Percentiles rank a stretch among this genome's conserved stretches.
These are phyloP conservation scores for Aspergillus latus DNA, from an alignment of 2,329 filamentous ascomycete genomes.

Conservation along the genomic window DNA sequence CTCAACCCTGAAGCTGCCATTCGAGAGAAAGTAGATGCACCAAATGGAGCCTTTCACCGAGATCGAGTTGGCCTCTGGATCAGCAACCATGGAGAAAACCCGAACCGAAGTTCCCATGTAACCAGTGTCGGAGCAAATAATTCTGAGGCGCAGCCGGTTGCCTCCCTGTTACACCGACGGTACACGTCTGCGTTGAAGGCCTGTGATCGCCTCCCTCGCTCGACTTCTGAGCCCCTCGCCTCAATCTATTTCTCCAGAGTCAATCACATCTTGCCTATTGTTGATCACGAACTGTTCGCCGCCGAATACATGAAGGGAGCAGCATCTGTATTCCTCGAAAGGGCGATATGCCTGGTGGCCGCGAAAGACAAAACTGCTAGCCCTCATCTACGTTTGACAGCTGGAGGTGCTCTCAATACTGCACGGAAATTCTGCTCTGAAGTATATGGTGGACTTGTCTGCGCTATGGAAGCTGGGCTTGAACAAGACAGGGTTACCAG, in stretches of 20 bases:
- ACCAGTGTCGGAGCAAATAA: background rate
- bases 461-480: conserved; percentile 39
- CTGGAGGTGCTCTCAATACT: conserved; percentile 32
- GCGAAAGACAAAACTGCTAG: conserved; percentile 38
- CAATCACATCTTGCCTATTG: conserved; percentile 40
- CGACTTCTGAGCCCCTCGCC: conserved; percentile 34
- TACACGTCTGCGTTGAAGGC: conserved; percentile 28
- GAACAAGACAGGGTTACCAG: conserved; percentile 39
- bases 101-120: background rate
- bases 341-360: conserved; percentile 42
- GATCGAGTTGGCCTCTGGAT: conserved; percentile 37
- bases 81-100: conserved; percentile 19
- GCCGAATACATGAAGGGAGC: conserved; percentile 23
- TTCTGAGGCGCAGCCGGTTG: conserved; percentile 12
- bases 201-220: conserved; percentile 32
- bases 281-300: conserved; percentile 32
- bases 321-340: conserved; percentile 38
- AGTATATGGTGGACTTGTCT: conserved; percentile 37
- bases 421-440: conserved; percentile 41
- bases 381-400: conserved; percentile 32
- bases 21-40: conserved; percentile 31
- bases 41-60: conserved; percentile 25
- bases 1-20: conserved; percentile 44
- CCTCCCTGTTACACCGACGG: conserved; percentile 26
- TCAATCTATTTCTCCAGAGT: conserved; percentile 39